Base-by-base conservation (phyloP, 495 filamentous ascomycete genomes). In the Sporormia fimetaria region DNA sequence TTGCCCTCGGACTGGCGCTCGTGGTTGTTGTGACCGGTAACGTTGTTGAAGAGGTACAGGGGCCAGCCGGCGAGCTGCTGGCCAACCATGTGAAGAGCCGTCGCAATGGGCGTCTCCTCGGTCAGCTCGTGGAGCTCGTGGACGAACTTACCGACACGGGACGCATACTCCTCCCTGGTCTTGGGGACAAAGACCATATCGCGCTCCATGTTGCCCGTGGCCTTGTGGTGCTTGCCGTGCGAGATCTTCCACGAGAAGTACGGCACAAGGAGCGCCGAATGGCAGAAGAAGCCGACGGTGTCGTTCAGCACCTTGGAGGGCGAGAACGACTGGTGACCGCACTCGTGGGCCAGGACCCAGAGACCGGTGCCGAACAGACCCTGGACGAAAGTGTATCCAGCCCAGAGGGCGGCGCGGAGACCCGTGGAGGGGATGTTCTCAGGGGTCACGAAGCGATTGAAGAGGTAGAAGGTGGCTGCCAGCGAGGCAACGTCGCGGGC, bases 181-280 rank as follows among this genome's bases (percentile, higher is more conserved):
- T 81, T 83, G 24, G 90, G 90, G 2, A 94, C 70, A 66, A 94
- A 94, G 43, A 95, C 90, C 86, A 95, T 95, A 64, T 98, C 90
- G 52, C 87, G 83, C 60, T 88, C 84, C 53, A 98, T 69, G 71
- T 98, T 73, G 45, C 87, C 90, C 27, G 90, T 98, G 34, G 86
- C 85, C 70, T 95, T 80, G 65, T 84, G 80, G 59, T 84, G 80
- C 43, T 77, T 74, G 50, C 71, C 71, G 47, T 84, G 80, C 38
- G 75, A 79, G 55, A 81, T 75, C 62, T 81, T 75, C 80, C 80
- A 84, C 20, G 76, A 81, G 63, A 80, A 80, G 63, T 78, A 84
- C 0, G 80, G 80, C 3, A 82, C 78, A 45, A 79, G 64, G 8
- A 83, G 64, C 18, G 69, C 58, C 0, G 77, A 82, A 55, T 84